These are phyloP conservation scores for Isatis tinctoria DNA, from an alignment of 345 rosid species.

Conservation along the genomic window DNA sequence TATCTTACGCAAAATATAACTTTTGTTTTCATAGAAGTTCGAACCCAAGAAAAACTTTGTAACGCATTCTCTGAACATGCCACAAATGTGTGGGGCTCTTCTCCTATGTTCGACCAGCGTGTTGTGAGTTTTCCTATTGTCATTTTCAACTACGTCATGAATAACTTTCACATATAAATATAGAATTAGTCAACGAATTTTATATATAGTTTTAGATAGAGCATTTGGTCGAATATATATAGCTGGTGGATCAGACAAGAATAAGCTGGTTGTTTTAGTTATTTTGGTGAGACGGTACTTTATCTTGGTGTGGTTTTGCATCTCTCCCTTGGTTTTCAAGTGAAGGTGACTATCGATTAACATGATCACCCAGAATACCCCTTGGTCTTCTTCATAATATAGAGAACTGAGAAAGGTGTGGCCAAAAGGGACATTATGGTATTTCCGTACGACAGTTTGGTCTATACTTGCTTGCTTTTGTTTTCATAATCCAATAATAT, in stretches of 20 bases:
- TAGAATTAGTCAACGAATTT: neutral
- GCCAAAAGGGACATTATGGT: neutral
- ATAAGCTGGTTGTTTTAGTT: neutral
- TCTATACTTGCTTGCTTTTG: conserved; percentile 11
- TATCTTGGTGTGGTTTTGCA: neutral
- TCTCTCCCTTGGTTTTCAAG: conserved; percentile 15
- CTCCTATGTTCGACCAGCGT: neutral
- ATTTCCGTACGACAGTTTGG: neutral
- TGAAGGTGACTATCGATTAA: conserved; percentile 9
- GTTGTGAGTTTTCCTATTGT: neutral
- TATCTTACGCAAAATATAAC: no score
- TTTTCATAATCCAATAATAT: neutral
- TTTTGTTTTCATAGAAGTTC: no score
- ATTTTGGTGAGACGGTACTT: neutral
- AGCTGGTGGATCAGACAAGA: conserved; percentile 15
- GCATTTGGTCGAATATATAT: neutral
- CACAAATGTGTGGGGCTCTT: no score
- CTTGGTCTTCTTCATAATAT: neutral
- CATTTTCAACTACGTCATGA: neutral
- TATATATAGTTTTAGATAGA: conserved; percentile 2
- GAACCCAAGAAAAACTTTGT: no score
- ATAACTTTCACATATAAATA: neutral
- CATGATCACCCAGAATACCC: neutral
- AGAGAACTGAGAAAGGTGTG: neutral
- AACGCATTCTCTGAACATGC: no score